Base-by-base conservation (phyloP, 257 asterid genomes). In the Fraxinus excelsior region DNA sequence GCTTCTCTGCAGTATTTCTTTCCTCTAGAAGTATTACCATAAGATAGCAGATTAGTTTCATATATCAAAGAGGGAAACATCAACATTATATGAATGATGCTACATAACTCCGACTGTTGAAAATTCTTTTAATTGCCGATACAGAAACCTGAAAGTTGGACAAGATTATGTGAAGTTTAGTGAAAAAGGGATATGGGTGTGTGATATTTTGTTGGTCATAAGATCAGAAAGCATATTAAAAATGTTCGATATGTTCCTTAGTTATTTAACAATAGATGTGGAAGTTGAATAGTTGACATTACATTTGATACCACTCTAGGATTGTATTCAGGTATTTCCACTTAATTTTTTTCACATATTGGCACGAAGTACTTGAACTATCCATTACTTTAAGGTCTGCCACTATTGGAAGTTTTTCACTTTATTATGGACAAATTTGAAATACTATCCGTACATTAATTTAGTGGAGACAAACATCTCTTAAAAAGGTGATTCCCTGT, bases 1-100 rank as follows among this genome's bases (percentile, higher is more conserved):
- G 86, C 68, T 87, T 89, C 56, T 78, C 86, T 68, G 88, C 71
- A 76, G 84, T 86, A 79, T 76, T 81, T 84, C 73, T 81, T 76
- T 88, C 93, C 74, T 87, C 94, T 87, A 87, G 70, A 82, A 78
- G 58, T 78, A 78, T 74, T 51, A 29, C 69, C 58, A 49, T 49
- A 76, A 40, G 72, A 49, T 73, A 35, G 66, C n/a, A 81, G 71
- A 69, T 53, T 35, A 64, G 49, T 38, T 75, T 60, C 4, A 32
- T 42, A 69, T 58, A 70, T 69, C 46, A 67, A 26, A 25, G 31
- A 71, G 38, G 29, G 60, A 82, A 56, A 16, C 42, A 66, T 71
- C 19, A 49, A 80, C 16, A 12, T 38, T 11, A 34, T 34, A 34
- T 34, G 1, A 4, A 34, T 34, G 38, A 34, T 40, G 46, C 19